Base-by-base conservation (phyloP, 306 rosid species). In the Fragaria vesca region DNA sequence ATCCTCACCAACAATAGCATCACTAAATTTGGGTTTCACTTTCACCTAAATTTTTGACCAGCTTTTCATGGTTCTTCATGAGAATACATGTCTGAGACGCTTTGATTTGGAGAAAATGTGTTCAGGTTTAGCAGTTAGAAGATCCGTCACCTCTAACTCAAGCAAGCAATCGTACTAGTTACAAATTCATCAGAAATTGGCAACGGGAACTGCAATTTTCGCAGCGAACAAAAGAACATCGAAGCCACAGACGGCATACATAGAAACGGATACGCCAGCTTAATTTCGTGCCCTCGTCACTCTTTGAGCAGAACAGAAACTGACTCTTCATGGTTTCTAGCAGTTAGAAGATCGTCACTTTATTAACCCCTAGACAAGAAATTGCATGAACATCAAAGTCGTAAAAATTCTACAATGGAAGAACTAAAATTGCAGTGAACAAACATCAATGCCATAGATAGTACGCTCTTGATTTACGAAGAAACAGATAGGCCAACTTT, bases 41-140 rank as follows among this genome's bases (percentile, higher is more conserved):
- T 18, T n/a, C 48, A 34, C 51, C 40, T 9, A 76, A 62, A 28
- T 8, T 12, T 2, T 63, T 32, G 69, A 74, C 20, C 0, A 3
- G 8, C 48, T 8, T 40, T 10, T 60, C 57, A 43, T 58, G 69
- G 28, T 48, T 48, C 71, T 34, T 20, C 48, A 20, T 18, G 38
- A 12, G 28, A 34, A 72, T 4, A 38, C 30, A 4, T 0, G 66
- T 32, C 20, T 4, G 6, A 32, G 16, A 55, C 54, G 26, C n/a
- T 51, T 51, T 20, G n/a, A 51, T 8, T 17, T 18, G 43, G 47
- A 66, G 63, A 71, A 71, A 50, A 71, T 32, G 45, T 30, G 61
- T 24, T 74, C 28, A 58, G 52, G 67, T 73, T 57, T 12, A 12
- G 50, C 51, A 73, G 66, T 43, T 36, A n/a, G 66, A 72, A 69